Evolutionary conservation across 2,329 filamentous ascomycete genomes (phyloP), one percentile per base, ranked within the genome.

Genomic region (Hypomyces rosellus): DNA sequence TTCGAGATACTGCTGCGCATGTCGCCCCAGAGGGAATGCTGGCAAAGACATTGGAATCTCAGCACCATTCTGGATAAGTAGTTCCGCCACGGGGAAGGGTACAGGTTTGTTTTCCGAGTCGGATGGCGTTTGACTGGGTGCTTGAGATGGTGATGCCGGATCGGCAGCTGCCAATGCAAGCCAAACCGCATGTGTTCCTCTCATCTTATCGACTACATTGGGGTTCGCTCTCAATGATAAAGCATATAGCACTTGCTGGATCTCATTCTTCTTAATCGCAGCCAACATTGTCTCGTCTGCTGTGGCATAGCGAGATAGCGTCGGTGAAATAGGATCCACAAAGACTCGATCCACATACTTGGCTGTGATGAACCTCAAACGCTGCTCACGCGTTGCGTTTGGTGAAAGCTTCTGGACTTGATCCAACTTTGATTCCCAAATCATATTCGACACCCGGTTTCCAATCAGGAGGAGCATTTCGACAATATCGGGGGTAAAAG

Each of bases 401-500:
- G 89, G 78, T 1, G 76, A 73, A 4, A 89, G 90, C 64, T 96
- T 97, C 42, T 80, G 62, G 5, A 78, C 72, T 20, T 78, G 78
- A 52, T 96, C 89, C 20, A 97, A 76, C 54, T 74, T 88, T 13
- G 90, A 85, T 72, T 99, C 93, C 89, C 91, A 99, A 16, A 99
- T 78, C 85, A 92, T 92, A 69, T 99, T 99, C 60, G 91, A 93
- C 46, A 96, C 84, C 46, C 91, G 83, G 66, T 99, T 99, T 55
- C 95, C 95, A 55, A 99, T 84, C 52, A 92, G 84, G 51, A 96
- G 75, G 39, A 99, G 78, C 44, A 99, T 79, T 65, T 99, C 95
- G 66, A 99, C 87, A 65, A 97, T 95, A 74, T 99, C 95, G 60
- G 88, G 86, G 3, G 93, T 97, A 67, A 99, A 99, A 0, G 91